phyloP scores from a whole-genome alignment of 805 yeast genomes.

The Metschnikowia bowlesiae region DNA sequence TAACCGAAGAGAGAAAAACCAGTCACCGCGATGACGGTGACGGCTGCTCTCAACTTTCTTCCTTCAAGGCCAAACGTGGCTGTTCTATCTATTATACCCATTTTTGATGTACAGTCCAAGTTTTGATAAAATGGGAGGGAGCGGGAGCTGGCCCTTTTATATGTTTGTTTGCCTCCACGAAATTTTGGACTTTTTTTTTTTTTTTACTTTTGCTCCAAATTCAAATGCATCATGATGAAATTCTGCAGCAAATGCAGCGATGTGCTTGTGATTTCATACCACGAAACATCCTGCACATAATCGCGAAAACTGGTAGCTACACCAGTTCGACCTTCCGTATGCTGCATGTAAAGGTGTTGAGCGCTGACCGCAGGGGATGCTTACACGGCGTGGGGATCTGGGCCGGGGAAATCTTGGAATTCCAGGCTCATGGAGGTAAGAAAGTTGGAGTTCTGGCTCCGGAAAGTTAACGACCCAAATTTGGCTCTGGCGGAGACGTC shows the following conservation, averaged over 20 bases:
- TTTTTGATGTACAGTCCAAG: neutral
- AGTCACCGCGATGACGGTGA: conserved; percentile 26
- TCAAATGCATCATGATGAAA: conserved; percentile 8
- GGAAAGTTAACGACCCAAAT: too few relatives aligned
- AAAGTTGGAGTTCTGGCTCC: neutral
- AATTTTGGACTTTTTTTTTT: neutral
- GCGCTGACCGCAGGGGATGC: neutral
- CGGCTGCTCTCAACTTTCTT: conserved; percentile 14
- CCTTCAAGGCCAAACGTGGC: conserved; percentile 17
- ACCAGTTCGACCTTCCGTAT: neutral
- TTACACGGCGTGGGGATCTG: neutral
- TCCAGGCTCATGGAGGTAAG: neutral
- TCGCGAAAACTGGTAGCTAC: neutral
- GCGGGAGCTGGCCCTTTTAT: neutral
- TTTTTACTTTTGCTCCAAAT: neutral
- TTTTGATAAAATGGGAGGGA: neutral
- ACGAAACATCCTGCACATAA: neutral
- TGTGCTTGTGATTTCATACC: neutral
- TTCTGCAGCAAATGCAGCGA: neutral
- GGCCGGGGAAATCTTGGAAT: neutral
- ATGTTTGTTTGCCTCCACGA: conserved; percentile 1
- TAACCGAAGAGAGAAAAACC: conserved; percentile 58
- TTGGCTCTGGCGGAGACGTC: neutral
- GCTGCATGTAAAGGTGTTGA: conserved; percentile 5
- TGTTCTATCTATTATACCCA: conserved; percentile 15